Base-by-base conservation (phyloP, 2,329 filamentous ascomycete genomes). In the Diaporthe sp. region DNA sequence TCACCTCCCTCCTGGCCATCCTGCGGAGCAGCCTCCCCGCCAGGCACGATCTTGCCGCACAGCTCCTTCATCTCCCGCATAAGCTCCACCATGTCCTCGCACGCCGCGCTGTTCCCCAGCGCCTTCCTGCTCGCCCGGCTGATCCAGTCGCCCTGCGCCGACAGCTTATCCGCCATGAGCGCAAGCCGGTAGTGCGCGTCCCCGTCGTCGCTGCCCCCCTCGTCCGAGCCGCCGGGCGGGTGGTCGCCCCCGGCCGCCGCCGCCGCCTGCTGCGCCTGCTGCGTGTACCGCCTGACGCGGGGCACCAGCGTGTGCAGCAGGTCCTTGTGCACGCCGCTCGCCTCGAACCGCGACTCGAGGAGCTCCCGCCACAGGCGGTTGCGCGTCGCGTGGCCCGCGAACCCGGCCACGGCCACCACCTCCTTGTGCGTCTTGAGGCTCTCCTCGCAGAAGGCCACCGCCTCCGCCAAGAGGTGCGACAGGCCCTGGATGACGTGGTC, bases 341-440 rank as follows among this genome's bases (percentile, higher is more conserved):
- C 39, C 34, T 72, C 67, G 44, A 76, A 42, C 9, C 28, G 42
- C 12, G 58, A 55, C 44, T 61, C 74, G 39, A 77, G 44, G n/a
- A 77, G 53, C 49, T 68, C 75, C 13, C 42, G 19, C 76, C 76
- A 77, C 28, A 77, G 44, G 4, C 46, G 17, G 67, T 74, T 72
- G 67, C 74, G 76, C 34, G 74, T 74, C 37, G 51, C 71, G n/a
- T 55, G 39, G 6, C 70, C 61, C 57, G 75, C 51, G 72, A 84
- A 83, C 4, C 77, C 73, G 34, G 75, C 77, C 15, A 88, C 78
- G 34, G 78, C 80, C 77, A 86, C 85, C 72, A 82, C 79, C 7
- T 76, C 70, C 68, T 82, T 76, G 79, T 89, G 88, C 44, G 85
- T 85, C 4, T 81, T 77, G 70, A 72, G 51, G 37, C 67, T 62